Conservation (phyloP, 371 early-diverging fungal species). For the Mortierella sp. region DNA sequence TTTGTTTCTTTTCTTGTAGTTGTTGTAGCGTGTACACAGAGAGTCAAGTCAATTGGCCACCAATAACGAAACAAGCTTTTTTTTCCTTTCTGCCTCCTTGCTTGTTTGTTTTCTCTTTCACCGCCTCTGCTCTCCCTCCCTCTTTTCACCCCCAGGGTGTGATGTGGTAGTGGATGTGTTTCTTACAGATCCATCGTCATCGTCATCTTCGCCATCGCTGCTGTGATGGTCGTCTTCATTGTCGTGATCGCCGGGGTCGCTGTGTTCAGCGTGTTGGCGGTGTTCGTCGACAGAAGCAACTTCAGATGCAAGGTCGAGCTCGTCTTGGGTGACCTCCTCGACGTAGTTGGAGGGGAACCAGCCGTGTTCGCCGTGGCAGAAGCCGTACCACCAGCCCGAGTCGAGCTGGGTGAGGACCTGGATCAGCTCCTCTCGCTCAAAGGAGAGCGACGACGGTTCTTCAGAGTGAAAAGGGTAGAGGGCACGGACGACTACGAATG, state of each 20-base stretch:
- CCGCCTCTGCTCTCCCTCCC: neutral
- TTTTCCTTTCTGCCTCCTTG: neutral
- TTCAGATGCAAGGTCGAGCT: conserved; percentile 27
- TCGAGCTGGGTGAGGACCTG: conserved; percentile 86
- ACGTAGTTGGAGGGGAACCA: conserved; percentile 84
- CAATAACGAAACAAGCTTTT: neutral
- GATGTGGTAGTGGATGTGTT: neutral
- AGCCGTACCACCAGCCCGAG: conserved; percentile 96
- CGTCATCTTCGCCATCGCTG: conserved; percentile 5
- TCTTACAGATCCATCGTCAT: conserved; percentile 14
- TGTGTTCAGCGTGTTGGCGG: conserved; percentile 5
- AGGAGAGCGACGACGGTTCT: conserved; percentile 70
- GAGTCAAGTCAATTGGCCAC: conserved; percentile 3
- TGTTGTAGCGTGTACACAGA: neutral
- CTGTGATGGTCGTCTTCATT: conserved; percentile 10
- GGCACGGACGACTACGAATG: conserved; percentile 46
- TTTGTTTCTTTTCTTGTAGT: neutral
- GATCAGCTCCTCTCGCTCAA: conserved; percentile 84
- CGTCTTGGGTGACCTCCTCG: conserved; percentile 34
- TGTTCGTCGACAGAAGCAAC: conserved; percentile 33
- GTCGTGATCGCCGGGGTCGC: conserved; percentile 6
- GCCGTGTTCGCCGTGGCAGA: conserved; percentile 76
- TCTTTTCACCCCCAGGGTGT: neutral
- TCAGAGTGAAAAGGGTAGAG: conserved; percentile 53
- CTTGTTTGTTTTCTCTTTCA: neutral